A percentile compares a stretch with the other conserved stretches of the same genome.
Evolutionary conservation across 805 yeast species (phyloP).

Genomic region (Ogataea nonfermentans): DNA sequence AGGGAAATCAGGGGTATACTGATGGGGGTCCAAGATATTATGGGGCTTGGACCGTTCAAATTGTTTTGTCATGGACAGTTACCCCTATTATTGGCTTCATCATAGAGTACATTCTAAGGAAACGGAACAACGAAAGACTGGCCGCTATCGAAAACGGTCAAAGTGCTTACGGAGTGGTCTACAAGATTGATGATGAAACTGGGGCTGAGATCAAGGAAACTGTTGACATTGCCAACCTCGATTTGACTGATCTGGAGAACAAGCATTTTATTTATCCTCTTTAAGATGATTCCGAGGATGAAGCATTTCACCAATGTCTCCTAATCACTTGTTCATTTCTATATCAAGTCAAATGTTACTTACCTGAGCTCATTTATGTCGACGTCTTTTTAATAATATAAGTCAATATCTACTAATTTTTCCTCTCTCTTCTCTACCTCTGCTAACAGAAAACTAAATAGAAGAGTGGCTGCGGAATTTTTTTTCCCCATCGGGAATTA

Average conservation of each 20-base stretch:
- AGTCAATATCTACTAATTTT: too few relatives aligned
- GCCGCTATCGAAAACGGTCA: conserved; percentile 13
- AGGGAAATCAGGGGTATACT: conserved; percentile 33
- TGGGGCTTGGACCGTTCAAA: conserved; percentile 56
- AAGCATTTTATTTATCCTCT: conserved; percentile 51
- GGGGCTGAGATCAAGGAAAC: conserved; percentile 21
- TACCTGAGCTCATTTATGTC: too few relatives aligned
- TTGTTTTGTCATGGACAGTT: conserved; percentile 45
- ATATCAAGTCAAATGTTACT: too few relatives aligned
- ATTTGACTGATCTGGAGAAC: conserved; percentile 55
- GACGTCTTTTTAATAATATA: too few relatives aligned
- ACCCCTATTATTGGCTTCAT: conserved; percentile 46
- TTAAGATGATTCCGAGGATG: too few relatives aligned
- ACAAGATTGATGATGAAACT: conserved; percentile 3
- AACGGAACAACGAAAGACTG: conserved; percentile 42
- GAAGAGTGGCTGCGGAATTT: too few relatives aligned
- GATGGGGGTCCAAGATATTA: conserved; percentile 42
- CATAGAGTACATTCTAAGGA: conserved; percentile 43
- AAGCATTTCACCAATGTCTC: too few relatives aligned
- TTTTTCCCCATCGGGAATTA: too few relatives aligned
- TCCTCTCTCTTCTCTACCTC: too few relatives aligned
- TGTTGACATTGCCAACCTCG: conserved; percentile 47
- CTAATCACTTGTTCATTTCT: too few relatives aligned
- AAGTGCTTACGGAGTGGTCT: conserved; percentile 26
- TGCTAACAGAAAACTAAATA: too few relatives aligned